Conservation (phyloP, 495 filamentous ascomycete genomes). For the Aspergillus ellipticus region DNA sequence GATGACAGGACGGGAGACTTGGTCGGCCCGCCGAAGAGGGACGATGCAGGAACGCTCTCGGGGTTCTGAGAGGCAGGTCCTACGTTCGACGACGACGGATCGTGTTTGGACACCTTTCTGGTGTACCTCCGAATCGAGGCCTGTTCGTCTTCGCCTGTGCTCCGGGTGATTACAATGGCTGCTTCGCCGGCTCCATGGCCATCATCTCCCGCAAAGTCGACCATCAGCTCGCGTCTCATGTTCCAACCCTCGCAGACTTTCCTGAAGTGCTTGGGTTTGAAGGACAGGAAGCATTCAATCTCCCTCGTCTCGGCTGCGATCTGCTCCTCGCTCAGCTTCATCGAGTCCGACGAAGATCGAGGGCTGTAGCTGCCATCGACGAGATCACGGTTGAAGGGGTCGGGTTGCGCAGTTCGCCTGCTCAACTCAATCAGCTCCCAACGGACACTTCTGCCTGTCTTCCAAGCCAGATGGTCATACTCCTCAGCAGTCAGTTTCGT, state of each 20-base stretch:
- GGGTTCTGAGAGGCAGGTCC: not conserved
- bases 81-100: constrained; percentile 11
- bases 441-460: constrained; percentile 67
- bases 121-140: constrained; percentile 52
- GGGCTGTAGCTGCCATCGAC: constrained; percentile 66
- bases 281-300: constrained; percentile 70
- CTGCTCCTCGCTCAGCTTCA: constrained; percentile 67
- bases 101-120: constrained; percentile 16
- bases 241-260: constrained; percentile 84
- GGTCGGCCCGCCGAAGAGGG: constrained; percentile 36
- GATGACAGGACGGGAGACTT: constrained; percentile 7
- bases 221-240: constrained; percentile 80
- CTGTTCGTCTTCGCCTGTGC: constrained; percentile 51
- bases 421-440: constrained; percentile 80
- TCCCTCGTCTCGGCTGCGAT: constrained; percentile 70
- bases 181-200: constrained; percentile 67
- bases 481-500: constrained; percentile 36
- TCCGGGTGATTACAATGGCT: constrained; percentile 70
- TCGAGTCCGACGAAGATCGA: constrained; percentile 65
- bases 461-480: constrained; percentile 69
- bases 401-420: constrained; percentile 63
- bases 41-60: constrained; percentile 12
- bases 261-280: constrained; percentile 74
- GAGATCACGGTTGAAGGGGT: constrained; percentile 58
- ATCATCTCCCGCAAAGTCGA: constrained; percentile 86